Conservation (phyloP, 1,284 basidiomycete species). For the Blastosporella zonata region DNA sequence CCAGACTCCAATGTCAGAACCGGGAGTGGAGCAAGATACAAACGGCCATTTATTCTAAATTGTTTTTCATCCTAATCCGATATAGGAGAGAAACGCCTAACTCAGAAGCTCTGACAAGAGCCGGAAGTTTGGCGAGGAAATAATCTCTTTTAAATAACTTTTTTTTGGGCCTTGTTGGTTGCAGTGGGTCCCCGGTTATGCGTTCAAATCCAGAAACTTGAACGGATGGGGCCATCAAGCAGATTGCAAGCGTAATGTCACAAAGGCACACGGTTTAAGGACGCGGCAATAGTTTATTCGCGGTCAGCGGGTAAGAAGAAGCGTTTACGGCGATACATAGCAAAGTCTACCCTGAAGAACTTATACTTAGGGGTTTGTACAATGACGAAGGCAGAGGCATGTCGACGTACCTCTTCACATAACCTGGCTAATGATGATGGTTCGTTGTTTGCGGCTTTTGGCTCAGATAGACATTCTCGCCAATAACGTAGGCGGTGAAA, state of each 20-base stretch:
- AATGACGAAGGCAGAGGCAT: background rate
- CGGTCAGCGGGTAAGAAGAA: background rate
- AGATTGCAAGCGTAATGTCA: background rate
- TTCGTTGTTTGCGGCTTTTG: slow-evolving; percentile 33
- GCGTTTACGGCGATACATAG: background rate
- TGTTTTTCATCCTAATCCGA: no score
- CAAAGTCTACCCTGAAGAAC: background rate
- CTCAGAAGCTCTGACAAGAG: no score
- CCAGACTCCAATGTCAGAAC: no score
- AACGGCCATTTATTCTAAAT: no score
- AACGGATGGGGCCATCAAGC: background rate
- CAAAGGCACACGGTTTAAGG: no score
- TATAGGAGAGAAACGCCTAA: no score
- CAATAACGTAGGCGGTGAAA: slow-evolving; percentile 87
- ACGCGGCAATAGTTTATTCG: background rate
- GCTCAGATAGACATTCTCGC: slow-evolving; percentile 63
- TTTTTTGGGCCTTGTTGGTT: no score
- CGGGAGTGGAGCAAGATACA: no score
- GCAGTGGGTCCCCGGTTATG: no score
- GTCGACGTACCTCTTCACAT: slow-evolving; percentile 13
- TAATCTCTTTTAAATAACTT: no score
- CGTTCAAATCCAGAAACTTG: no score
- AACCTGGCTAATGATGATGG: slow-evolving; percentile 31
- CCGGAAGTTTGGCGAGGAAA: no score
- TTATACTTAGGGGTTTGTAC: background rate